Evolutionary conservation across 1,284 basidiomycete species (phyloP).

Genomic region (Pseudozyma flocculosa): DNA sequence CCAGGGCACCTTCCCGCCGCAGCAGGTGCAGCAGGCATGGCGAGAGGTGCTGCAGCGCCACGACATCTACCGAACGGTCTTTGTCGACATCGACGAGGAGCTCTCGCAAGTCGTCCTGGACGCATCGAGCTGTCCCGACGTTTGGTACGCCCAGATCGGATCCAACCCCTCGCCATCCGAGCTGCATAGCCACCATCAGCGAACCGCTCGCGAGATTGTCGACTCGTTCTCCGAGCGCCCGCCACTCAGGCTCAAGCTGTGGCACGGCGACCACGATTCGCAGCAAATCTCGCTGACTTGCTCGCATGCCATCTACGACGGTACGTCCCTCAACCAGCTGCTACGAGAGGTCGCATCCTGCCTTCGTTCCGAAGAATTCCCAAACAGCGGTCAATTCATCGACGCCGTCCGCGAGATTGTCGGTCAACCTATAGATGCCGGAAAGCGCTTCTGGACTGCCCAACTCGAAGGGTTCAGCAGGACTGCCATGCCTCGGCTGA

Average conservation of each 20-base stretch:
- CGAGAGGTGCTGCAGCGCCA: slow-evolving; percentile 16
- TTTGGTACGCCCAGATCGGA: too few relatives aligned
- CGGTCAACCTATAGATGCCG: slow-evolving; percentile 4
- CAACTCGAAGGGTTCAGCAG: slow-evolving; percentile 27
- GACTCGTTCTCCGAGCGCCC: slow-evolving; percentile 12
- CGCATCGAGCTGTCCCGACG: background rate
- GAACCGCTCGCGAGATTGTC: slow-evolving; percentile 24
- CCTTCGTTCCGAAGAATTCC: slow-evolving; percentile 1
- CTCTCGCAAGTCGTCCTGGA: slow-evolving; percentile 32
- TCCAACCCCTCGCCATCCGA: slow-evolving; percentile 1
- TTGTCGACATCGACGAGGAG: slow-evolving; percentile 19
- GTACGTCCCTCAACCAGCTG: slow-evolving; percentile 40
- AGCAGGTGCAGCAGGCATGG: slow-evolving; percentile 24
- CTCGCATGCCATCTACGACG: slow-evolving; percentile 54
- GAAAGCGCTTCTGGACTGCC: slow-evolving; percentile 31
- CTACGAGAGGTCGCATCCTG: slow-evolving; percentile 19
- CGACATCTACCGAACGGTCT: slow-evolving; percentile 46
- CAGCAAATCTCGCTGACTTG: slow-evolving; percentile 19
- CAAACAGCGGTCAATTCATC: slow-evolving; percentile 5
- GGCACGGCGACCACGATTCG: slow-evolving; percentile 7
- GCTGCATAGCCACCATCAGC: slow-evolving; percentile 9
- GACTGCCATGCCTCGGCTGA: slow-evolving; percentile 42
- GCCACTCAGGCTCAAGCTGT: slow-evolving; percentile 34
- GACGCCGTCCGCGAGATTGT: slow-evolving; percentile 16
- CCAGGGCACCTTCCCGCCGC: slow-evolving; percentile 1